Evolutionary conservation across 2,329 filamentous ascomycete genomes (phyloP), one percentile per base, ranked within the genome.

Genomic region (Scopulariopsis brevicaulis): DNA sequence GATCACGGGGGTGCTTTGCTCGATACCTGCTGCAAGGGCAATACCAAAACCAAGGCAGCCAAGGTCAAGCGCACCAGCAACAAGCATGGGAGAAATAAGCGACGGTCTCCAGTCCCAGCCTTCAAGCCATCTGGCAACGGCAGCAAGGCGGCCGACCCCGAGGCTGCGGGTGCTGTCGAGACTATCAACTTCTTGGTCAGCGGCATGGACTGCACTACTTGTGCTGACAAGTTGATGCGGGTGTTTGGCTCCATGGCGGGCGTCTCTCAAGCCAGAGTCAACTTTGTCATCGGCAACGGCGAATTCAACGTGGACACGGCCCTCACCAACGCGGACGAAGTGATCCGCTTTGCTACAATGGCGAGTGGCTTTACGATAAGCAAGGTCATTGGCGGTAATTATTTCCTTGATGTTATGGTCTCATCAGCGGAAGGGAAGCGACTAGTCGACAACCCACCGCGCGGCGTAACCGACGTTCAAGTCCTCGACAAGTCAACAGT

Each of bases 121-220:
- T 62, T 65, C 58, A 61, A 59, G 3, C 56, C 64, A 14, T 7
- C 14, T 14, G 34, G 34, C 7, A 37, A 37, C 34, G 46, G 64
- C 62, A 62, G 60, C 59, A 55, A 62, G 61, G 48, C 59, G 60
- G 48, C 63, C 57, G 52, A 64, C 62, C 60, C 56, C 10, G 52
- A 24, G 18, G 51, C 58, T 10, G 55, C 37, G 18, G 67, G 69
- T 35, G 35, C 66, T 12, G 68, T 64, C 12, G 67, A 71, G 62
- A 63, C 62, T 7, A 63, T 71, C 35, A 60, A 59, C 25, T 58
- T 70, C 15, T 43, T 64, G 1, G 68, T 73, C 34, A 64, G 66
- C 20, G 71, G 71, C 25, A 73, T 73, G 69, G 68, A 68, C 3
- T 73, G 71, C 46, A 69, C 71, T 1, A 67, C 68, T 12, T 73